phyloP scores from a whole-genome alignment of 1,284 basidiomycete genomes.

The Heterobasidion occidentale region DNA sequence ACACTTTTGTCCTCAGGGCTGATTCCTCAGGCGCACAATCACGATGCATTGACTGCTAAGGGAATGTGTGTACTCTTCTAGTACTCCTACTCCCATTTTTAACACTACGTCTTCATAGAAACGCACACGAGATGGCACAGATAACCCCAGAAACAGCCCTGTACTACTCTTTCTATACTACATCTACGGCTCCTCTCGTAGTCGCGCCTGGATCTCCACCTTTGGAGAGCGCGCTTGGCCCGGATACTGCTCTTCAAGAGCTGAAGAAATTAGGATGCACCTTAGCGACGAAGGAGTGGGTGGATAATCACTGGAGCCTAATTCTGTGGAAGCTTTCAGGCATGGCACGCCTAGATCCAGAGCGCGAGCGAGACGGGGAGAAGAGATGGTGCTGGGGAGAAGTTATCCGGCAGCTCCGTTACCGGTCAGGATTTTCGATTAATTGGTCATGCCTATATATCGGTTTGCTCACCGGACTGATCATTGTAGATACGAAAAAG shows the following conservation, averaged over 20 bases:
- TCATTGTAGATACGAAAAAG: slow-evolving; percentile 76
- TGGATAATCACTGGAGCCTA: slow-evolving; percentile 85
- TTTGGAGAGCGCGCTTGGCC: slow-evolving; percentile 29
- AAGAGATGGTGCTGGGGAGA: slow-evolving; percentile 76
- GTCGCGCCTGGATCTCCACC: slow-evolving; percentile 10
- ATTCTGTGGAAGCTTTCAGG: slow-evolving; percentile 95
- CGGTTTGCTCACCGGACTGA: neutral
- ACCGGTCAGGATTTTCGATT: slow-evolving; percentile 49
- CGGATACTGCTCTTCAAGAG: slow-evolving; percentile 43
- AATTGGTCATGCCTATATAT: neutral
- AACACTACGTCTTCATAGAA: slow-evolving; percentile 25
- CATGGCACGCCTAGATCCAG: slow-evolving; percentile 67
- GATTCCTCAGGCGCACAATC: slow-evolving; percentile 46
- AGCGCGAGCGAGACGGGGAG: slow-evolving; percentile 37
- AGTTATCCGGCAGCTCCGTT: slow-evolving; percentile 76
- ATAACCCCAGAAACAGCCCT: slow-evolving; percentile 52
- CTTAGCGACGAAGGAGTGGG: slow-evolving; percentile 72
- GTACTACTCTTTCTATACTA: slow-evolving; percentile 57
- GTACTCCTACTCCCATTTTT: neutral
- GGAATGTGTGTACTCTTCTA: slow-evolving; percentile 46
- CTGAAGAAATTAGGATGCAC: slow-evolving; percentile 46
- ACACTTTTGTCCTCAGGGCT: slow-evolving; percentile 45
- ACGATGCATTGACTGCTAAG: slow-evolving; percentile 42
- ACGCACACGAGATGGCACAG: slow-evolving; percentile 44
- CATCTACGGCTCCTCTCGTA: slow-evolving; percentile 10